Base-by-base conservation (phyloP, 331 rosid species). In the Rhamnella rubrinervis region DNA sequence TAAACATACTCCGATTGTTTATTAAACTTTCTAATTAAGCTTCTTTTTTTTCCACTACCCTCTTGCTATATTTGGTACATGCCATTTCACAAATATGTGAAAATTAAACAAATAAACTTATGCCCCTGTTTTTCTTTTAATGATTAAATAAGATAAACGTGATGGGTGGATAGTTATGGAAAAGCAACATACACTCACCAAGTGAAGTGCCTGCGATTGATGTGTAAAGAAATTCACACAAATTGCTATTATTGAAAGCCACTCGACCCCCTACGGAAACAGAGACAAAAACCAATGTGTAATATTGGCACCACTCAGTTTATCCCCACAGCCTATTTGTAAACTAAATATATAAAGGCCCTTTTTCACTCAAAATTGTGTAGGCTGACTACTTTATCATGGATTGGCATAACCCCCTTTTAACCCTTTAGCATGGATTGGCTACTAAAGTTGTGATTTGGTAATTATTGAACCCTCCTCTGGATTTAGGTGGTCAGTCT, bases 281-380 rank as follows among this genome's bases (percentile, higher is more conserved):
- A 59, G 25, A 16, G 26, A 70, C 66, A 11, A 44, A 44, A 59
- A 52, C 49, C 50, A 15, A 47, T n/a, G 18, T 21, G 50, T 46
- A 44, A 44, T 10, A 70, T 26, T 28, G 16, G 47, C 35, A 35
- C 57, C 25, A 9, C 55, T 3, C 35, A n/a, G 20, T 41, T 69
- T 25, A 44, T 25, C 52, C 66, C 57, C 66, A 58, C 73, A 25
- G 26, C 58, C 73, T n/a, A 35, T n/a, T n/a, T n/a, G n/a, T n/a
- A n/a, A n/a, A n/a, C n/a, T n/a, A n/a, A n/a, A n/a, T 31, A 31
- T 31, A 31, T 31, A 31, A 31, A 31, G 35, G 35, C 35, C 35
- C 5, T 31, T 31, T 31, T 31, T 31, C 35, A 31, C 35, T 31
- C 5, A 31, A 31, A 31, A 3, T 31, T 31, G 3, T 31, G 4